Conservation (phyloP, 345 rosid species). For the Zanthoxylum bungeanum region DNA sequence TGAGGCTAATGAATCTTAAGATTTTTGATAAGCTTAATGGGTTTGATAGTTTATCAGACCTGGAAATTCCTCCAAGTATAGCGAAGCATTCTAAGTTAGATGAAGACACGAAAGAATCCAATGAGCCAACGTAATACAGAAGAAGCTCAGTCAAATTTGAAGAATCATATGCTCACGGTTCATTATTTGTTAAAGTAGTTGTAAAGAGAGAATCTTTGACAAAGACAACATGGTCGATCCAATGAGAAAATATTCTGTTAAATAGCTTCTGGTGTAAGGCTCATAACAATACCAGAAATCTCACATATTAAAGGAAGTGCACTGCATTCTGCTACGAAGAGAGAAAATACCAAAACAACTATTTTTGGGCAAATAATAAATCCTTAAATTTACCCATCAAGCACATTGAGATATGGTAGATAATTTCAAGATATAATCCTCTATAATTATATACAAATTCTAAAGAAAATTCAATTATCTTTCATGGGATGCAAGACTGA, state of each 20-base stretch:
- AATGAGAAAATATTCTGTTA: constrained; percentile 17
- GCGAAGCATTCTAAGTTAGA: constrained; percentile 43
- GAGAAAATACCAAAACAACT: too few relatives aligned
- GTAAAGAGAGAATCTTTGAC: constrained; percentile 16
- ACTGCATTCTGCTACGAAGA: too few relatives aligned
- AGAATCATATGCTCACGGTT: constrained; percentile 12
- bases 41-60: constrained; percentile 28
- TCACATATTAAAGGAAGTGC: too few relatives aligned
- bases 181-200: constrained; percentile 24
- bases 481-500: too few relatives aligned
- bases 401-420: too few relatives aligned
- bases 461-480: too few relatives aligned
- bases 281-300: too few relatives aligned
- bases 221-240: constrained; percentile 19
- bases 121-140: constrained; percentile 14
- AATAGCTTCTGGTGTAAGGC: constrained; percentile 70
- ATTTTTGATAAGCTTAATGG: too few relatives aligned
- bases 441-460: too few relatives aligned
- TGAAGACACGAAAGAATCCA: constrained; percentile 10
- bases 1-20: constrained; percentile 25
- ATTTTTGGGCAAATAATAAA: too few relatives aligned
- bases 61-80: constrained; percentile 61
- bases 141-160: constrained; percentile 16
- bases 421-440: too few relatives aligned
- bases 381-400: too few relatives aligned